Evolutionary conservation across 2,329 filamentous ascomycete species (phyloP).

Genomic region (Hypoxylon sp.): DNA sequence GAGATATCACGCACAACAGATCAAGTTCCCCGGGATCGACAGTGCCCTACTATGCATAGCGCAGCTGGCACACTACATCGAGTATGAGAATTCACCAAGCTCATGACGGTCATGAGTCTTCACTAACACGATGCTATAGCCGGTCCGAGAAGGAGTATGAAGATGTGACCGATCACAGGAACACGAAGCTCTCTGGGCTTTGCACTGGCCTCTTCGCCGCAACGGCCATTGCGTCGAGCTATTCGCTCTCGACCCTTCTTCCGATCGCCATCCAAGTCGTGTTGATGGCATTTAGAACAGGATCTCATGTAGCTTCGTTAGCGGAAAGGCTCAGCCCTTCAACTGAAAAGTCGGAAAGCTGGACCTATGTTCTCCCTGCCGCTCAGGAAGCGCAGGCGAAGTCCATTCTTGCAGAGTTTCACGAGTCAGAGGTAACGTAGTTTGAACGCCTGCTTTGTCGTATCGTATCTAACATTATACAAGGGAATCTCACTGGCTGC

Average conservation of each 20-base stretch:
- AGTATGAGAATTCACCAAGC: conserved; percentile 62
- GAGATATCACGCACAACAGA: conserved; percentile 70
- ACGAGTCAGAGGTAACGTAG: conserved; percentile 65
- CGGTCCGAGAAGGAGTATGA: conserved; percentile 69
- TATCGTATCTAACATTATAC: conserved; percentile 16
- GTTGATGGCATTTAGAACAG: conserved; percentile 76
- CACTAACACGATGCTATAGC: conserved; percentile 57
- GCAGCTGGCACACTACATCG: conserved; percentile 78
- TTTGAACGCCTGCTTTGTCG: not conserved
- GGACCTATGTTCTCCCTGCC: conserved; percentile 77
- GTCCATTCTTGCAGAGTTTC: conserved; percentile 69
- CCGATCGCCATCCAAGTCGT: conserved; percentile 75
- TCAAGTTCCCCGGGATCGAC: conserved; percentile 74
- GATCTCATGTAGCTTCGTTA: conserved; percentile 68
- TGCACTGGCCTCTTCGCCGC: conserved; percentile 80
- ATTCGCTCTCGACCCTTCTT: conserved; percentile 73
- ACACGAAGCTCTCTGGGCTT: conserved; percentile 73
- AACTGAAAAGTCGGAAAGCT: conserved; percentile 67
- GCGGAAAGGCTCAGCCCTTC: conserved; percentile 62
- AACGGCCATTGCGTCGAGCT: conserved; percentile 75
- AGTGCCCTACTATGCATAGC: conserved; percentile 75
- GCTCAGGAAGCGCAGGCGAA: conserved; percentile 67
- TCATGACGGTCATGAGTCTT: not conserved
- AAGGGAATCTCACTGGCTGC: conserved; percentile 62
- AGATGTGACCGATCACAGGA: conserved; percentile 64